Percentiles rank a stretch among this genome's conserved stretches.
Evolutionary conservation across 345 rosid species (phyloP).

Genomic region (Pugionium cornutum): DNA sequence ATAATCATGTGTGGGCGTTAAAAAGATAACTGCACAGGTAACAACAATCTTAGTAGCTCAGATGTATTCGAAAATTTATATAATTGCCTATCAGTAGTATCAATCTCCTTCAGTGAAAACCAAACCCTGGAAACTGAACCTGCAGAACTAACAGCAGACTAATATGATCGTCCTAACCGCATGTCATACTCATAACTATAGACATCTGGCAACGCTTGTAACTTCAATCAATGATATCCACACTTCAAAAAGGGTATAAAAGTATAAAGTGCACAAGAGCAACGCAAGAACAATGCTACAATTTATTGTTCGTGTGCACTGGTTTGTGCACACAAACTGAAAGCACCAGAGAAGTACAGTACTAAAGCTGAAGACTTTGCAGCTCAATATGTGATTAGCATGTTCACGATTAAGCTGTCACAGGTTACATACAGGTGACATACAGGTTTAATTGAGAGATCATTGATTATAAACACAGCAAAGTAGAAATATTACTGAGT

Average conservation of each 20-base stretch:
- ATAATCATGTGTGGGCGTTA: neutral
- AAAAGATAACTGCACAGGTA: neutral
- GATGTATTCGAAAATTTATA: neutral
- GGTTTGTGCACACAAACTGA: neutral
- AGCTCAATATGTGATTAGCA: conserved; percentile 16
- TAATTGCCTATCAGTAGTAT: neutral
- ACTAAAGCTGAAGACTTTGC: neutral
- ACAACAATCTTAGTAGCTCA: conserved; percentile 24
- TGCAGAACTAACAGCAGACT: too few relatives aligned
- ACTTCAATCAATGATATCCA: neutral
- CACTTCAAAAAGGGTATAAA: too few relatives aligned
- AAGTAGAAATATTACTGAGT: conserved; percentile 1
- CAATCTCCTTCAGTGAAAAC: neutral
- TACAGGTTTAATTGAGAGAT: conserved; percentile 30
- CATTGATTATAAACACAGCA: conserved; percentile 13
- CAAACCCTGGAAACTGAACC: neutral
- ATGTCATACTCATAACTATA: neutral
- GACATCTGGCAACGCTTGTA: conserved; percentile 9
- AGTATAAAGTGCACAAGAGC: too few relatives aligned
- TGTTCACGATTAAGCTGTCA: conserved; percentile 1
- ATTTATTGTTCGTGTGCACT: too few relatives aligned
- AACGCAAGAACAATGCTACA: too few relatives aligned
- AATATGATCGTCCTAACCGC: neutral
- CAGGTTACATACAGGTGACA: conserved; percentile 19
- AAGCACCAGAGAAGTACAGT: neutral